Evolutionary conservation across 169 alveolate genomes (phyloP).

Genomic region (Eimeria maxima): DNA sequence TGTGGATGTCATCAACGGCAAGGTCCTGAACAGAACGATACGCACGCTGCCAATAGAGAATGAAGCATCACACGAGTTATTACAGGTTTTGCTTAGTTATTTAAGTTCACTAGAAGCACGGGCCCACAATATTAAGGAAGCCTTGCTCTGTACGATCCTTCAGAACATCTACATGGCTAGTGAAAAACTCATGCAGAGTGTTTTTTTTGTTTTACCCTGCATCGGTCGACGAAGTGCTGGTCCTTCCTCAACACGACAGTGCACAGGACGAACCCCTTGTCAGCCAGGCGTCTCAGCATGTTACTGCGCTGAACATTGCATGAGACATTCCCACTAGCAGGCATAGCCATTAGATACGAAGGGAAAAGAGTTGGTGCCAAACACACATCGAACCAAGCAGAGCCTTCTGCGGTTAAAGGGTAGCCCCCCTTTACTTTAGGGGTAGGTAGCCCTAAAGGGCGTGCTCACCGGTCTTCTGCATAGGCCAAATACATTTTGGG

Average conservation of each 20-base stretch:
- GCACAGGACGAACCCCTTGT: slow-evolving; percentile 53
- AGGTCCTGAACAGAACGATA: slow-evolving; percentile 5
- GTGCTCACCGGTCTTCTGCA: slow-evolving; percentile 63
- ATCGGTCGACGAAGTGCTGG: slow-evolving; percentile 58
- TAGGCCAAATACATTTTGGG: slow-evolving; percentile 55
- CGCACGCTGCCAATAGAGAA: neutral
- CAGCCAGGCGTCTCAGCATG: slow-evolving; percentile 51
- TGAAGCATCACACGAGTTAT: neutral
- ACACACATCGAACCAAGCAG: neutral
- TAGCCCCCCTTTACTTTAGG: no score
- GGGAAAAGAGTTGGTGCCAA: no score
- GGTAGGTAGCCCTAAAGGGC: no score
- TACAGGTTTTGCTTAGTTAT: neutral
- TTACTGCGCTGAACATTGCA: slow-evolving; percentile 32
- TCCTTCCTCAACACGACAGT: slow-evolving; percentile 46
- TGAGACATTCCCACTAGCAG: neutral
- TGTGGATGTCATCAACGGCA: slow-evolving; percentile 53
- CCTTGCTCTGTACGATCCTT: neutral
- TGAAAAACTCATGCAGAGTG: neutral
- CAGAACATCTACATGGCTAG: neutral
- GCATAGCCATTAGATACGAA: neutral
- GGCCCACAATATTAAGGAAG: neutral
- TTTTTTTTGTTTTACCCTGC: slow-evolving; percentile 20
- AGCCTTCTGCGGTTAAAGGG: neutral
- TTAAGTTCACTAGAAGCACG: neutral